phyloP scores from a whole-genome alignment of 306 rosid genomes.

The Heteromeles arbutifolia region DNA sequence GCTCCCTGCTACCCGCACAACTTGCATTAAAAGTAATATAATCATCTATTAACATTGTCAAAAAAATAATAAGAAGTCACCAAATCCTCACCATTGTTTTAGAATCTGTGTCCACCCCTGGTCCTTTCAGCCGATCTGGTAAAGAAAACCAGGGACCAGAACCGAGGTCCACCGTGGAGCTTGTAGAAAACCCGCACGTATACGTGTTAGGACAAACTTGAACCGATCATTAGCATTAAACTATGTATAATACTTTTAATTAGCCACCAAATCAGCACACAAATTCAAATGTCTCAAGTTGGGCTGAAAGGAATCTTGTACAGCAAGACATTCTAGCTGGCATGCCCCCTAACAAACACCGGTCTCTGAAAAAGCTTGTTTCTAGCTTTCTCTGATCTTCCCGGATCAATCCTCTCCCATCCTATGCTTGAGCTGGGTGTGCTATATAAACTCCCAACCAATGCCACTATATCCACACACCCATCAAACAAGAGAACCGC shows the following conservation, averaged over 20 bases:
- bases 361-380: neutral
- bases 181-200: conserved; percentile 38
- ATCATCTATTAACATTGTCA: neutral
- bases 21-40: neutral
- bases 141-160: conserved; percentile 25
- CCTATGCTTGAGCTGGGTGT: too few species aligned
- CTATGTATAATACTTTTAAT: neutral
- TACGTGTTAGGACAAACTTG: conserved; percentile 15
- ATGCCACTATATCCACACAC: conserved; percentile 1
- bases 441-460: neutral
- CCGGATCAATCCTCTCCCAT: neutral
- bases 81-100: neutral
- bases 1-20: conserved; percentile 14
- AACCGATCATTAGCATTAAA: neutral
- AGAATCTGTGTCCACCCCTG: neutral
- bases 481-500: neutral
- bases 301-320: conserved; percentile 36
- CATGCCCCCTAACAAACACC: conserved; percentile 46
- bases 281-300: conserved; percentile 30
- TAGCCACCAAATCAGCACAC: conserved; percentile 7
- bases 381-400: conserved; percentile 9
- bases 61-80: neutral
- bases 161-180: conserved; percentile 12
- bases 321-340: conserved; percentile 28
- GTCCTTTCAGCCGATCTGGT: neutral